Evolutionary conservation across 148 eudicot species (phyloP), one percentile per base, ranked within the genome.

Genomic region (Beta vulgaris): DNA sequence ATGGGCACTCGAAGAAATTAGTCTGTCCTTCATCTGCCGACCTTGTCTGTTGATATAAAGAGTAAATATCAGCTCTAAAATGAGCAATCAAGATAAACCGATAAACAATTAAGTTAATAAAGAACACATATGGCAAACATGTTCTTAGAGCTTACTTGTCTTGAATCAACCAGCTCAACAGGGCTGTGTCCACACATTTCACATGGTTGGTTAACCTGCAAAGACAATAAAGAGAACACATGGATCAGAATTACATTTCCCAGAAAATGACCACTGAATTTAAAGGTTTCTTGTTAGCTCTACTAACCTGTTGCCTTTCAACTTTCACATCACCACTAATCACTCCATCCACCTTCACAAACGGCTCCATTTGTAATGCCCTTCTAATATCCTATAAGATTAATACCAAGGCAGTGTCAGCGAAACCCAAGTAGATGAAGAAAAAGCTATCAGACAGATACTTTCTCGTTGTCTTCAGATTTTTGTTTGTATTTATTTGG

Each of bases 1-100:
- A 61, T 40, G 86, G 86, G 72, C 86, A 84, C 74, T 84, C 86
- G 69, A 64, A 75, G 84, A 84, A 84, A 75, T 77, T 80, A 40
- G 84, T 80, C 60, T 84, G 86, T 63, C 86, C 86, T 78, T 84
- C 86, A 74, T 84, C 86, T 51, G 86, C 86, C 66, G 86, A 84
- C 72, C 85, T 80, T 6, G 85, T 83, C 82, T 83, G 85, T 60
- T 68, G 34, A 40, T 8, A 40, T 8, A 43, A 39, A 58, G 29
- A 7, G n/a, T 26, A 5, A 42, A 69, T 29, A 51, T 76, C 21
- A 71, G 74, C 13, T 6, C 64, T 67, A 29, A 32, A 13, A 64
- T 72, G 65, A 72, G 31, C 28, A 25, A 69, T 49, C 36, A n/a
- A 40, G 18, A 65, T 14, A 13, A 25, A 73, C 7, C 34, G 21